A percentile compares a stretch with the other conserved stretches of the same genome.
Conservation (phyloP, 805 yeast genomes). For the Wickerhamomyces canadensis region DNA sequence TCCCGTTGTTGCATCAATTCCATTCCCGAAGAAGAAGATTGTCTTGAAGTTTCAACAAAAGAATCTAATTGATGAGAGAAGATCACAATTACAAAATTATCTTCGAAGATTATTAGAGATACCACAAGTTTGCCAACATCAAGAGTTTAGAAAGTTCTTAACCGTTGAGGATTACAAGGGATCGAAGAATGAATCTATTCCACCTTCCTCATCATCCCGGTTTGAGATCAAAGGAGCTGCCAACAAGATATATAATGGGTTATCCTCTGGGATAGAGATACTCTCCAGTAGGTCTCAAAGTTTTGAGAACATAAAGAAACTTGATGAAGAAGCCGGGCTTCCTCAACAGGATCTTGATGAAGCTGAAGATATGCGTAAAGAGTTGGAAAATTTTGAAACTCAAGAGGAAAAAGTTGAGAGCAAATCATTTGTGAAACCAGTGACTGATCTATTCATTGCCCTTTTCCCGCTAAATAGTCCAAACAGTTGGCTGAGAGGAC, state of each 20-base stretch:
- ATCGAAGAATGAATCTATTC: background rate
- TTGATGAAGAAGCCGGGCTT: slow-evolving; percentile 4
- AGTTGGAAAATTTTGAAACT: slow-evolving; percentile 38
- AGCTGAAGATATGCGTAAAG: slow-evolving; percentile 46
- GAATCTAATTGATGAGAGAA: slow-evolving; percentile 59
- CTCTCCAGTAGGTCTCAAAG: slow-evolving; percentile 7
- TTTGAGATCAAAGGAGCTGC: slow-evolving; percentile 17
- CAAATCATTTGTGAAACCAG: slow-evolving; percentile 67
- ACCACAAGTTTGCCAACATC: slow-evolving; percentile 69
- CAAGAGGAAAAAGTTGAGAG: slow-evolving; percentile 15
- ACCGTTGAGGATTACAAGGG: slow-evolving; percentile 34
- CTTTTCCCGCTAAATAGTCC: slow-evolving; percentile 62
- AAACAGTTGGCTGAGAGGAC: slow-evolving; percentile 76
- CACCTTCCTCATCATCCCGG: slow-evolving; percentile 4
- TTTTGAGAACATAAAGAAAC: slow-evolving; percentile 10
- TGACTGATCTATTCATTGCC: slow-evolving; percentile 68
- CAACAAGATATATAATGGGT: slow-evolving; percentile 15
- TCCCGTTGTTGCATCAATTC: slow-evolving; percentile 50
- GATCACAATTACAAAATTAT: slow-evolving; percentile 55
- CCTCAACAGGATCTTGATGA: slow-evolving; percentile 14
- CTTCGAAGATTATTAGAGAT: slow-evolving; percentile 49
- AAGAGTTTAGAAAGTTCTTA: slow-evolving; percentile 67
- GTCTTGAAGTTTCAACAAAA: slow-evolving; percentile 68
- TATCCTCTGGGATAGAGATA: slow-evolving; percentile 13
- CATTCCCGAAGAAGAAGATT: slow-evolving; percentile 47